Percentiles rank a stretch among this genome's conserved stretches.
Conservation (phyloP, 331 rosid species). For the Pyracantha coccinea region DNA sequence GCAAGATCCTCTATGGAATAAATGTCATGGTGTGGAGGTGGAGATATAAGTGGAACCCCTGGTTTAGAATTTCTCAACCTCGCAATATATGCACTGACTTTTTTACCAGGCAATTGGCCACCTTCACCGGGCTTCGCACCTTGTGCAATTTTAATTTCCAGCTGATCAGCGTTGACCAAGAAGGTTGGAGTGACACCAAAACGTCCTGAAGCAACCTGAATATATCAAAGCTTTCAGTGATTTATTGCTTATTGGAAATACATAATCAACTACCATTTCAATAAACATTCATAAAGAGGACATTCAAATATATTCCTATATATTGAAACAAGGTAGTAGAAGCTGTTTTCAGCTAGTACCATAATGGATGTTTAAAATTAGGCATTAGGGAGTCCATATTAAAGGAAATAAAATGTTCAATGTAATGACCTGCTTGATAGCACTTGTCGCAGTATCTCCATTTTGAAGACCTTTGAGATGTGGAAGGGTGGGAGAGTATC, state of each 20-base stretch:
- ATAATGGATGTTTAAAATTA: not conserved
- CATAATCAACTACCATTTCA: not conserved
- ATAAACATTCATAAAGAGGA: not conserved
- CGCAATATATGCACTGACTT: conserved; percentile 98
- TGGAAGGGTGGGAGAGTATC: conserved; percentile 96
- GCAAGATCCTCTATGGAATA: conserved; percentile 99
- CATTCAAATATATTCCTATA: not conserved
- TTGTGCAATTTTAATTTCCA: conserved; percentile 98
- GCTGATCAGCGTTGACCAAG: conserved; percentile 95
- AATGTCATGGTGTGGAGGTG: conserved; percentile 99
- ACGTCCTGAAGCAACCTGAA: conserved; percentile 99
- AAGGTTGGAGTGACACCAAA: conserved; percentile 99
- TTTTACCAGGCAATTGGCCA: conserved; percentile 97
- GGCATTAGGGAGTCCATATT: not conserved
- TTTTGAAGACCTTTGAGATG: conserved; percentile 99
- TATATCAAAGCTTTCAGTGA: conserved; percentile 10
- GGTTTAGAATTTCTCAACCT: conserved; percentile 98
- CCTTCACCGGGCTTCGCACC: conserved; percentile 99
- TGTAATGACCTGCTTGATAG: conserved; percentile 88
- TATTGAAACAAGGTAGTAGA: not conserved
- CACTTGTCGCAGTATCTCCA: conserved; percentile 99
- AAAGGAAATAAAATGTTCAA: conserved; percentile 17
- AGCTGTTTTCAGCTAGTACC: not conserved
- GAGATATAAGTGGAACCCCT: conserved; percentile 99
- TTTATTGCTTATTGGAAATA: conserved; percentile 1